These are phyloP conservation scores for Saxophila tyrrhenica DNA, from an alignment of 495 filamentous ascomycete species.

Conservation along the genomic window DNA sequence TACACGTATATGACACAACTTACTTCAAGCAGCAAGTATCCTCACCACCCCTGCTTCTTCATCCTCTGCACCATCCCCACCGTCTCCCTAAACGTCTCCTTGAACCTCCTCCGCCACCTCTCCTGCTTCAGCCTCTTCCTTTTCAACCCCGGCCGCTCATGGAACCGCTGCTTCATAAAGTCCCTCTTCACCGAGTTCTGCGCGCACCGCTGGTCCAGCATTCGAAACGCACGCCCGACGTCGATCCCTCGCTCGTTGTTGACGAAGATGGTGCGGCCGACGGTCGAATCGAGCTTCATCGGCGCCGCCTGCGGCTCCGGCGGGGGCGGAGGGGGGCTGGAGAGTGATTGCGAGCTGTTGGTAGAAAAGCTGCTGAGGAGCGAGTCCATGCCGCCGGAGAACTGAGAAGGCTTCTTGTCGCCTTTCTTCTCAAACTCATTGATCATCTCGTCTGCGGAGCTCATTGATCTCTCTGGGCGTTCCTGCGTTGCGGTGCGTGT, in stretches of 20 bases:
- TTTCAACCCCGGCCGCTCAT: slow-evolving; percentile 64
- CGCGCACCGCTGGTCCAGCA: slow-evolving; percentile 36
- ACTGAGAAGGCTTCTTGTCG: no score
- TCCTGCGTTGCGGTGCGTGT: no score
- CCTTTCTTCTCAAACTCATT: no score
- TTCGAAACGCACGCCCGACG: slow-evolving; percentile 41
- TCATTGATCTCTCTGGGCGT: no score
- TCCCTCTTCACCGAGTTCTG: slow-evolving; percentile 46
- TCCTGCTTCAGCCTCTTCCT: slow-evolving; percentile 56
- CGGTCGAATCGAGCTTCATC: slow-evolving; percentile 26
- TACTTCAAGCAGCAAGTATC: no score
- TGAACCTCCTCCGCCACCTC: slow-evolving; percentile 57
- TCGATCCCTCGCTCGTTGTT: slow-evolving; percentile 35
- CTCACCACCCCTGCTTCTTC: slow-evolving; percentile 62
- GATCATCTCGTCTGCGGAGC: no score
- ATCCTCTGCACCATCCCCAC: slow-evolving; percentile 51
- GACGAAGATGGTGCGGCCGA: slow-evolving; percentile 49
- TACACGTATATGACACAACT: no score
- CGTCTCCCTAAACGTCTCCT: slow-evolving; percentile 48
- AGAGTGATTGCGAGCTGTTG: neutral
- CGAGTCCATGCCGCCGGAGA: no score
- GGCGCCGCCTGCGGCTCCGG: slow-evolving; percentile 18
- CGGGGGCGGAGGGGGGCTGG: neutral
- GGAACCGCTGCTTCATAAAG: slow-evolving; percentile 43
- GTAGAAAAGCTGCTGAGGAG: no score